Evolutionary conservation across 2,329 filamentous ascomycete genomes (phyloP), one percentile per base, ranked within the genome.

Genomic region (Pestalotiopsis sp.): DNA sequence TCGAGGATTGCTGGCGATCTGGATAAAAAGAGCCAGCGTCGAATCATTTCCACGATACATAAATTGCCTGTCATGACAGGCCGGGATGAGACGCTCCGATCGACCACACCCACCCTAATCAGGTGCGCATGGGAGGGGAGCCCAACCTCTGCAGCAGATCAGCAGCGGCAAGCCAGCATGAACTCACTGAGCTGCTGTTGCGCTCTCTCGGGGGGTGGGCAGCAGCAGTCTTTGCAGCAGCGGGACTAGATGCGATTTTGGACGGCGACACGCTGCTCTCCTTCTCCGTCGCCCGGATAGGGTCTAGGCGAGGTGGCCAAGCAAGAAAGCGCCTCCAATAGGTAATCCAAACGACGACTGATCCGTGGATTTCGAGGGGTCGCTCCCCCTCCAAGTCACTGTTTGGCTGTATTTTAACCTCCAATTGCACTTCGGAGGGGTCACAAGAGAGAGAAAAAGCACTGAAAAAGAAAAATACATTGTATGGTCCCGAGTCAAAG

Each of bases 21-120:
- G 62, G 62, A 22, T 65, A 65, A 65, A 65, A 65, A 65, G 60
- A 56, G 62, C 62, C 62, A 65, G 7, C 40, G 62, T 65, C 24
- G 30, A 65, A 38, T n/a, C 14, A 20, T 59, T 59, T 14, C 24
- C 56, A 35, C 39, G 30, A 44, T 64, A 38, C 30, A 52, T 22
- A 52, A 52, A 52, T 52, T 52, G 56, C 10, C 56, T 7, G 20
- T 13, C 9, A 39, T 26, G 38, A 35, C 11, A 35, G 38, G 24
- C 61, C 39, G 61, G 61, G 39, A 38, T 52, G 39, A 48, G 40
- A 64, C 39, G 61, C 35, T 64, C 61, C 61, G 61, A 14, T 61
- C 20, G 58, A 38, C 17, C 58, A 38, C 14, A 61, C 14, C 26
- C 24, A 26, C 58, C 22, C 30, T 35, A 35, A 35, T 14, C 14